Conservation (phyloP, 1,139 yeast species). For the Saccharomyces hybrid region DNA sequence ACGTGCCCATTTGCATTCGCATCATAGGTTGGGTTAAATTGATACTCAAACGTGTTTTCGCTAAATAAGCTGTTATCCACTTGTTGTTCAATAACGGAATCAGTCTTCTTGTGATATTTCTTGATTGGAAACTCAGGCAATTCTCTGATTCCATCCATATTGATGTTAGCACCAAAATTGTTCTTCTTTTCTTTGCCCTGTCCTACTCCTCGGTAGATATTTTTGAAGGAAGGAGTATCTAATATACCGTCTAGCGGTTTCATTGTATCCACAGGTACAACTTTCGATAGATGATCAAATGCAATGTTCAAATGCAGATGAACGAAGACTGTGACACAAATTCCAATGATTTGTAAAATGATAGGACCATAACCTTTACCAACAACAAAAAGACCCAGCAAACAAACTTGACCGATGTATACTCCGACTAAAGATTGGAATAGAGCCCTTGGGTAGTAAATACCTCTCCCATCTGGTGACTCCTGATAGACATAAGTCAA, state of each 20-base stretch:
- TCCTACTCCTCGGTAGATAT: conserved; percentile 11
- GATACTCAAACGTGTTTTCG: conserved; percentile 21
- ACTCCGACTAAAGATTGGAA: conserved; percentile 84
- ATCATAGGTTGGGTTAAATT: conserved; percentile 6
- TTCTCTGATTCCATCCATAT: conserved; percentile 18
- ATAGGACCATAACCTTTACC: conserved; percentile 96
- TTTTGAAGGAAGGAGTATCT: conserved; percentile 47
- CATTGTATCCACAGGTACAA: conserved; percentile 64
- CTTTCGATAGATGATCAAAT: conserved; percentile 51
- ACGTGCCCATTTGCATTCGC: conserved; percentile 1
- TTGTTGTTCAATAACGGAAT: conserved; percentile 11
- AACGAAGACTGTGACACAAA: conserved; percentile 56
- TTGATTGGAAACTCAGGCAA: conserved; percentile 25
- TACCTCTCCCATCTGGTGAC: conserved; percentile 70
- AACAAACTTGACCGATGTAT: conserved; percentile 77
- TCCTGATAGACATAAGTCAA: conserved; percentile 62
- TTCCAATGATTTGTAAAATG: conserved; percentile 58
- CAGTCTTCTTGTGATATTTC: conserved; percentile 20
- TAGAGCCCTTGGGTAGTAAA: conserved; percentile 79
- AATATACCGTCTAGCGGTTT: conserved; percentile 54
- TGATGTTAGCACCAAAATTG: not conserved
- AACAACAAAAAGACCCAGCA: conserved; percentile 77
- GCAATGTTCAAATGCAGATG: conserved; percentile 57
- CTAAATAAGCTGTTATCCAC: conserved; percentile 18
- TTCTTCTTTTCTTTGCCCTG: conserved; percentile 1